Base-by-base conservation (phyloP, 257 asterid species). In the Salvia rosmarinus region DNA sequence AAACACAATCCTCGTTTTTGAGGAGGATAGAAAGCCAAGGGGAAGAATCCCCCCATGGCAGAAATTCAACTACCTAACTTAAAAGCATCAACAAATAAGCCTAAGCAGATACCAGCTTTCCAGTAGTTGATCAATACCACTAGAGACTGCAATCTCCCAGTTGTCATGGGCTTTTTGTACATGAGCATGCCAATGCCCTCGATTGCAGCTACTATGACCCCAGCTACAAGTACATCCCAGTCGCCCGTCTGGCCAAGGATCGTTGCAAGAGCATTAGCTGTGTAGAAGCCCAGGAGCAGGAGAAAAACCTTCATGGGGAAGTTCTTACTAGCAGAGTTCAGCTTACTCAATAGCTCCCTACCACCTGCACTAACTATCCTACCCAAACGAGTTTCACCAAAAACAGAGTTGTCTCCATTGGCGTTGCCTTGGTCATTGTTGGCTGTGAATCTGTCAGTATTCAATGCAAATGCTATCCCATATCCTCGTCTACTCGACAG, bases 101-200 rank as follows among this genome's bases (percentile, higher is more conserved):
- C 99, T 76, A 95, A 86, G 79, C 97, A 88, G 70, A 95, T 90
- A 73, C 99, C 98, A 1, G 98, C 98, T 85, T 95, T 95, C 99
- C 97, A 95, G 46, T 88, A 91, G 76, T 95, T 95, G 17, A 95
- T 68, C 98, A 95, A 85, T 16, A 81, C 89, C 63, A 95, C 86
- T 59, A 91, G 66, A 73, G 89, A 83, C 79, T 89, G 92, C 71
- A 91, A 67, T 74, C 98, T 82, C 58, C 85, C 86, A 0, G 78
- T 34, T 9, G 85, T 74, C n/a, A 87, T 60, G 28, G 91, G 87
- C 74, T 65, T 88, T 76, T 82, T 85, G 85, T 95, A 95, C 98
- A 95, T 88, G n/a, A 95, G 86, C 93, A 90, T 87, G 2, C 99
- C 98, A 8, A 91, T 95, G 12, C 99, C 98, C 76, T 95, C 99